phyloP scores from a whole-genome alignment of 1,139 yeast species.

The Yamadazyma dushanensis region DNA sequence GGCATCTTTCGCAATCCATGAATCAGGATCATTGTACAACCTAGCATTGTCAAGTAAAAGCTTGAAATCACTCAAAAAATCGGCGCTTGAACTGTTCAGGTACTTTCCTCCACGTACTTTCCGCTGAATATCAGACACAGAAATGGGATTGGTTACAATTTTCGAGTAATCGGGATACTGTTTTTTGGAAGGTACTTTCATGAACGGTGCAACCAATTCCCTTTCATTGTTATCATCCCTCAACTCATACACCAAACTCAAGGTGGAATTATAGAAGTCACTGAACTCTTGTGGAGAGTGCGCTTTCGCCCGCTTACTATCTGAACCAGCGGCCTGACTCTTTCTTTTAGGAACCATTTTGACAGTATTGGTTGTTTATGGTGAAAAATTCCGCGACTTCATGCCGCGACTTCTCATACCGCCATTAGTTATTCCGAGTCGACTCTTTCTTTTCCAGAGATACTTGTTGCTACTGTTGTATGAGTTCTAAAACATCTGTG shows the following conservation, averaged over 20 bases:
- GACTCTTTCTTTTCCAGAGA: too few species aligned
- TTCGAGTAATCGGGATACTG: constrained; percentile 81
- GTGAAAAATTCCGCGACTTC: not conserved
- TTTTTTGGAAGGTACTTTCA: constrained; percentile 71
- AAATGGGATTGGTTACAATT: constrained; percentile 63
- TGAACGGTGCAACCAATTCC: constrained; percentile 52
- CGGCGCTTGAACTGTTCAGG: constrained; percentile 26
- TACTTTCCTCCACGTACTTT: constrained; percentile 41
- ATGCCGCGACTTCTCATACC: constrained; percentile 2
- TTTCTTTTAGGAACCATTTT: constrained; percentile 31
- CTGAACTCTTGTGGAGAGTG: constrained; percentile 24
- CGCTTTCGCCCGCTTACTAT: constrained; percentile 12
- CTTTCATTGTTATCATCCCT: constrained; percentile 34
- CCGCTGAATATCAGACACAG: constrained; percentile 61
- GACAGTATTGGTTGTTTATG: constrained; percentile 3
- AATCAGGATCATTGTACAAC: constrained; percentile 60
- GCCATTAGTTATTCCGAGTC: too few species aligned
- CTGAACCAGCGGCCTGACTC: constrained; percentile 13
- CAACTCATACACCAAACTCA: constrained; percentile 26
- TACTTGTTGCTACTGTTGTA: too few species aligned
- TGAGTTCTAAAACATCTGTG: constrained; percentile 20
- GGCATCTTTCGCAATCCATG: constrained; percentile 63
- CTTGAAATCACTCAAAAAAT: constrained; percentile 56
- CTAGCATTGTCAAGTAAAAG: constrained; percentile 59
- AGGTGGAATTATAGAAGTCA: constrained; percentile 27